A percentile compares a stretch with the other conserved stretches of the same genome.
These are phyloP conservation scores for Tricholoma matsutake DNA, from an alignment of 768 basidiomycete species.

Conservation along the genomic window DNA sequence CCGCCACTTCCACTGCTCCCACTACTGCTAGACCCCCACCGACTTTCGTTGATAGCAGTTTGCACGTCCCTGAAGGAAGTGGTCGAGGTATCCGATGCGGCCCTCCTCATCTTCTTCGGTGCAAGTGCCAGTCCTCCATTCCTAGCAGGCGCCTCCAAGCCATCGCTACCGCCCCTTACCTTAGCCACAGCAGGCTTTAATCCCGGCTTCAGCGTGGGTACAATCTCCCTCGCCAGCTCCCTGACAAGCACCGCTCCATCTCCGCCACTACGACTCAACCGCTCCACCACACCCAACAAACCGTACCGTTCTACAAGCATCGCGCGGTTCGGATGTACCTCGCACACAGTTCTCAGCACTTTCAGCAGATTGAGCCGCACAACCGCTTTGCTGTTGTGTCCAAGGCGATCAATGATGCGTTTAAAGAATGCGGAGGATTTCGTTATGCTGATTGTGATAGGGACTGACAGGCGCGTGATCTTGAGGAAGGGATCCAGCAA, in stretches of 20 bases:
- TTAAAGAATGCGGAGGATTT: constrained; percentile 80
- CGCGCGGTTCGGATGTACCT: constrained; percentile 83
- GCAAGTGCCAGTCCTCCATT: constrained; percentile 39
- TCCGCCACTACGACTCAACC: constrained; percentile 64
- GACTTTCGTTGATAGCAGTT: constrained; percentile 8
- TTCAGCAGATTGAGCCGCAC: constrained; percentile 88
- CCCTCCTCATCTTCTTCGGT: constrained; percentile 61
- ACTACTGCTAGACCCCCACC: constrained; percentile 16
- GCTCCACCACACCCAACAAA: constrained; percentile 74
- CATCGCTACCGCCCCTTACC: constrained; percentile 16
- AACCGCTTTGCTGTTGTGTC: constrained; percentile 71
- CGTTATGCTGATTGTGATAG: constrained; percentile 73
- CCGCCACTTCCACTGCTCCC: constrained; percentile 13
- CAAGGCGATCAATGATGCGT: constrained; percentile 80
- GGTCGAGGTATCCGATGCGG: constrained; percentile 66
- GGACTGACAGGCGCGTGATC: constrained; percentile 77
- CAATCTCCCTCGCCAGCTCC: constrained; percentile 83
- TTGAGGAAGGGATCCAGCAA: constrained; percentile 91
- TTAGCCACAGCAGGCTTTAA: constrained; percentile 49
- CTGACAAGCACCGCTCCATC: constrained; percentile 91
- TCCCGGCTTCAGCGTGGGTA: constrained; percentile 72
- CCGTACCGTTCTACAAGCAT: constrained; percentile 82
- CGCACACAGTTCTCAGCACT: constrained; percentile 81
- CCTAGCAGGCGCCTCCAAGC: constrained; percentile 20
- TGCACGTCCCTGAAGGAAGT: constrained; percentile 17